phyloP scores from a whole-genome alignment of 345 rosid genomes.

The Linum trigynum region DNA sequence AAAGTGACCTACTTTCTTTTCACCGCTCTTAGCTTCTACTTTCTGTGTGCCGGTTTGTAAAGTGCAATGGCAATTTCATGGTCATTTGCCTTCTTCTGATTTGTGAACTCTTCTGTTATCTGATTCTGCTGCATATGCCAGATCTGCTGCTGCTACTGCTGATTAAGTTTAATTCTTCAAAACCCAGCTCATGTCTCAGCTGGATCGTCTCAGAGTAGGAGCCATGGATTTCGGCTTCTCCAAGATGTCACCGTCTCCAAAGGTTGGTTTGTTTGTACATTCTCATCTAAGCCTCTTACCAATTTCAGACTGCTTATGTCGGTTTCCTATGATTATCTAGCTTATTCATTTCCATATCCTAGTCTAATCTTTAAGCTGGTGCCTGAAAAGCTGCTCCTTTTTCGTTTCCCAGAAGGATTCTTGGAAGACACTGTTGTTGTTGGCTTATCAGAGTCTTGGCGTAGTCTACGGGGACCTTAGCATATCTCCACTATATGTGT shows the following conservation, averaged over 20 bases:
- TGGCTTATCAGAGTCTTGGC: constrained; percentile 97
- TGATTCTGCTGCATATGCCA: constrained; percentile 4
- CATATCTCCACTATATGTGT: constrained; percentile 91
- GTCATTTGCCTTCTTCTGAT: not conserved
- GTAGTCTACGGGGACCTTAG: constrained; percentile 97
- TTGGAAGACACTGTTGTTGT: constrained; percentile 71
- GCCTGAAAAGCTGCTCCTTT: constrained; percentile 8
- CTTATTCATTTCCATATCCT: not conserved
- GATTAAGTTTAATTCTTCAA: constrained; percentile 1
- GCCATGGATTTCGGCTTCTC: constrained; percentile 59
- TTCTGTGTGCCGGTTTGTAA: constrained; percentile 19
- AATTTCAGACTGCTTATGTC: constrained; percentile 1
- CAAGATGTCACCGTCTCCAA: constrained; percentile 49
- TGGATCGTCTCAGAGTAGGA: constrained; percentile 16
- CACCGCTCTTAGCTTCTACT: constrained; percentile 8
- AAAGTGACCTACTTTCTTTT: constrained; percentile 26
- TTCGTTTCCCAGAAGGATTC: constrained; percentile 47
- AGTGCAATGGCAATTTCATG: constrained; percentile 20
- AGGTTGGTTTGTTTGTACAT: constrained; percentile 43
- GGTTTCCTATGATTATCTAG: not conserved
- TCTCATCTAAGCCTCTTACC: constrained; percentile 9
- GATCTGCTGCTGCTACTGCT: not conserved
- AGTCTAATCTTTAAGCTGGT: not conserved
- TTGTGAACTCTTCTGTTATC: constrained; percentile 5
- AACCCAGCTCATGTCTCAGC: constrained; percentile 8